Conservation (phyloP, 805 yeast genomes). For the Suhomyces canberraensis region DNA sequence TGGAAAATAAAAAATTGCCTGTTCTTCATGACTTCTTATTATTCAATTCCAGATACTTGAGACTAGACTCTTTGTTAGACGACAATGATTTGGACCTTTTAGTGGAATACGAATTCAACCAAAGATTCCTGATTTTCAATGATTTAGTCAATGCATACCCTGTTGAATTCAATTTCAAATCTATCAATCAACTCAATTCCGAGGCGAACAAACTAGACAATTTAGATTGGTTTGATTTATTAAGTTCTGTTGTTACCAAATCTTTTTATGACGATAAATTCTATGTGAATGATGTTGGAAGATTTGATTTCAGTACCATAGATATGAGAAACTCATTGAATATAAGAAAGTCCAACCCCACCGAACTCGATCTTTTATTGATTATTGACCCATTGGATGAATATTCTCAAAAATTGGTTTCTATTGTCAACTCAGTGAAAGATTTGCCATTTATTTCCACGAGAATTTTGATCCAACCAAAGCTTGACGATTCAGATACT, state of each 20-base stretch:
- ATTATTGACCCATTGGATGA: constrained; percentile 74
- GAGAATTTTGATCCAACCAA: constrained; percentile 59
- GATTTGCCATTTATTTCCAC: constrained; percentile 50
- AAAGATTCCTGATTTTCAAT: constrained; percentile 37
- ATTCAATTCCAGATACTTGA: constrained; percentile 54
- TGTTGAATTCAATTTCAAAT: constrained; percentile 17
- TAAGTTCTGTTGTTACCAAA: constrained; percentile 42
- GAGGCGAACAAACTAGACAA: constrained; percentile 16
- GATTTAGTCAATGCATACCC: constrained; percentile 29
- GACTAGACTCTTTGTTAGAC: constrained; percentile 23
- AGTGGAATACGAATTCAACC: constrained; percentile 44
- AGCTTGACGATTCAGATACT: constrained; percentile 25
- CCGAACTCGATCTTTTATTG: constrained; percentile 50
- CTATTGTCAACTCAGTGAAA: constrained; percentile 41
- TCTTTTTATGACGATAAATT: constrained; percentile 45
- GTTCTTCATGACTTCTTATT: constrained; percentile 38
- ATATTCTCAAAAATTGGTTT: constrained; percentile 57
- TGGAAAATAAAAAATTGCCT: constrained; percentile 31
- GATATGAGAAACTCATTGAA: constrained; percentile 25
- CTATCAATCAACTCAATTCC: constrained; percentile 15
- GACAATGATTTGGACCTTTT: constrained; percentile 33
- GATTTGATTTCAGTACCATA: constrained; percentile 44
- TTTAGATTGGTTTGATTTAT: constrained; percentile 47
- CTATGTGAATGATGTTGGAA: constrained; percentile 39
- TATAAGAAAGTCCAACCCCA: constrained; percentile 10